Evolutionary conservation across 345 rosid genomes (phyloP), one percentile per base, ranked within the genome.

Genomic region (Rhizophora mangle): DNA sequence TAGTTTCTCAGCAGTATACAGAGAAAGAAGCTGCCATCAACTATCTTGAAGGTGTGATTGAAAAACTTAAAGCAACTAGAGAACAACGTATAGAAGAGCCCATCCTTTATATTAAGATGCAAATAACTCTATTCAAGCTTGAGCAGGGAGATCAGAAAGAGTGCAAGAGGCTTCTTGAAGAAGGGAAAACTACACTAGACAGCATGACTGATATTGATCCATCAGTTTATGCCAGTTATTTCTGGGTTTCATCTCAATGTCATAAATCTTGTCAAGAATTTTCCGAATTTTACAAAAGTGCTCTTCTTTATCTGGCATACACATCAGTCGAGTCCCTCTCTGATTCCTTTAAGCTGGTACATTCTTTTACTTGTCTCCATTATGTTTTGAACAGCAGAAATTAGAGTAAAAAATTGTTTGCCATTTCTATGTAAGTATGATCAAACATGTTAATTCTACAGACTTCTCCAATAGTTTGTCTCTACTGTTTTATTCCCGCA

Each of bases 191-290:
- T 56, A 87, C 88, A 29, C 91, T 90, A 39, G 96, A 92, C 84
- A 84, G 92, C 64, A 90, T 96, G 97, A 96, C 97, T 34, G 99
- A 96, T 75, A 96, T 96, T 63, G 99, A 96, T 82, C 99, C 99
- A 21, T 85, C 99, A 0, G 99, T 96, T 4, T 81, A 89, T 73
- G 94, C 97, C 57, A 92, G 82, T 80, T 90, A 84, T 68, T 90
- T 88, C 72, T 92, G 99, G 99, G 92, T 92, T 64, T 86, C 99
- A 54, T 92, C 94, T 68, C 97, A 96, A 76, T 92, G 81, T 73
- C 86, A 92, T 65, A 96, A 96, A 75, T 80, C 70, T 34, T 86
- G 84, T 57, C 95, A 88, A 77, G 99, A 96, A 37, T 96, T 92
- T 74, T 90, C 99, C 7, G 97, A 89, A 77, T 96, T 90, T 73